These are phyloP conservation scores for Symbiodinium pilosum DNA, from an alignment of 73 alveolate species.

Conservation along the genomic window DNA sequence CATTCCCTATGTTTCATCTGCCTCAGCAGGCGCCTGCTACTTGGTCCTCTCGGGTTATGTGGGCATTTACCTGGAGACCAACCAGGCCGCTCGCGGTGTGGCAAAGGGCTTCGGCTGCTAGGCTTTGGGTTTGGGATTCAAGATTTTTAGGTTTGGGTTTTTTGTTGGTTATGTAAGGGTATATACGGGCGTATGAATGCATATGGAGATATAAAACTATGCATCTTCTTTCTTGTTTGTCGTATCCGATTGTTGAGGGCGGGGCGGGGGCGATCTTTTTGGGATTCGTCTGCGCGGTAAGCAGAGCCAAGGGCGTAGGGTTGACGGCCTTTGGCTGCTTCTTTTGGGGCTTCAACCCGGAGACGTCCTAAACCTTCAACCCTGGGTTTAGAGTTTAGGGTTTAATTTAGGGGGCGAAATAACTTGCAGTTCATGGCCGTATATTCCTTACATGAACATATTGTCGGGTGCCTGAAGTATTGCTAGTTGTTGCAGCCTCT, in stretches of 20 bases:
- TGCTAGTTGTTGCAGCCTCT: neutral
- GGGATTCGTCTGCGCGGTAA: too few relatives aligned
- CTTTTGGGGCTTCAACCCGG: too few relatives aligned
- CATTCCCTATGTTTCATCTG: neutral
- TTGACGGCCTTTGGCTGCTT: too few relatives aligned
- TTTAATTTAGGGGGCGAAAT: neutral
- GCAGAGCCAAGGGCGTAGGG: too few relatives aligned
- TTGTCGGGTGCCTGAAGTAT: neutral
- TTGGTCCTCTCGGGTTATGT: conserved; percentile 63
- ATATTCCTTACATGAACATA: neutral
- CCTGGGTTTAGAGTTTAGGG: neutral
- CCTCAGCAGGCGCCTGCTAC: conserved; percentile 36
- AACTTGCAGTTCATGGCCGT: neutral
- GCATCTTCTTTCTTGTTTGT: too few relatives aligned
- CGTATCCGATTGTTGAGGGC: too few relatives aligned
- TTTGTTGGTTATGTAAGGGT: too few relatives aligned
- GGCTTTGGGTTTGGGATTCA: neutral
- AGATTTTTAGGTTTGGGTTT: neutral
- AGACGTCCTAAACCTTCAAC: too few relatives aligned
- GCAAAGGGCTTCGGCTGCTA: too few relatives aligned
- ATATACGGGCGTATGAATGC: too few relatives aligned
- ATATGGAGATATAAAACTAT: too few relatives aligned
- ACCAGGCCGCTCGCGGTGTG: neutral
- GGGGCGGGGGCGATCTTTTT: too few relatives aligned
- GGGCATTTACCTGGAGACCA: neutral